Percentiles rank a stretch among this genome's conserved stretches.
Evolutionary conservation across 129 eudicot genomes (phyloP).

Genomic region (Flaveria sonorensis): DNA sequence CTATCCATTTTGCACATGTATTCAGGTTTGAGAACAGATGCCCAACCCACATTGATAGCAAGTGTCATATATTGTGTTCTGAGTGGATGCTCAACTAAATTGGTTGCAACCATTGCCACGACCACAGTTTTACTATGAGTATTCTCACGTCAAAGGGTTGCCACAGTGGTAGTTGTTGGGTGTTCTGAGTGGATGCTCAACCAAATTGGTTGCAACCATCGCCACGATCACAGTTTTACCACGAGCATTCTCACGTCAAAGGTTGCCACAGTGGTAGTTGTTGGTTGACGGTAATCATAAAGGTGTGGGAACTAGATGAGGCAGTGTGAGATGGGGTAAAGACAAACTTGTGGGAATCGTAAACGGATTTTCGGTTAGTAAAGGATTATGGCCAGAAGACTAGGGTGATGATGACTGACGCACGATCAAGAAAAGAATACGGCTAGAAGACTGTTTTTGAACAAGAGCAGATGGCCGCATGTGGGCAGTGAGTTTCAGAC

Average conservation of each 20-base stretch:
- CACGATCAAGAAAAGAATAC: no score
- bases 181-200: background rate
- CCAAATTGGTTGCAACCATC: background rate
- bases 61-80: background rate
- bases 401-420: no score
- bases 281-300: background rate
- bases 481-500: no score
- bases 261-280: background rate
- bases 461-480: no score
- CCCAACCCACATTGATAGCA: background rate
- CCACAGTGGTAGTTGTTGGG: no score
- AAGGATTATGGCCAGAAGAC: no score
- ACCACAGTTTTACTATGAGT: no score
- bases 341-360: background rate
- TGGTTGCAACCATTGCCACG: background rate
- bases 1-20: background rate
- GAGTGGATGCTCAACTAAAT: background rate
- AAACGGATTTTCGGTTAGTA: no score
- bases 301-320: no score
- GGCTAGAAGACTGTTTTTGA: no score
- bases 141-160: no score
- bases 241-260: background rate
- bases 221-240: background rate
- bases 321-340: background rate
- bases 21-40: background rate